These are phyloP conservation scores for Salix caprea DNA, from an alignment of 345 rosid genomes.

Conservation along the genomic window DNA sequence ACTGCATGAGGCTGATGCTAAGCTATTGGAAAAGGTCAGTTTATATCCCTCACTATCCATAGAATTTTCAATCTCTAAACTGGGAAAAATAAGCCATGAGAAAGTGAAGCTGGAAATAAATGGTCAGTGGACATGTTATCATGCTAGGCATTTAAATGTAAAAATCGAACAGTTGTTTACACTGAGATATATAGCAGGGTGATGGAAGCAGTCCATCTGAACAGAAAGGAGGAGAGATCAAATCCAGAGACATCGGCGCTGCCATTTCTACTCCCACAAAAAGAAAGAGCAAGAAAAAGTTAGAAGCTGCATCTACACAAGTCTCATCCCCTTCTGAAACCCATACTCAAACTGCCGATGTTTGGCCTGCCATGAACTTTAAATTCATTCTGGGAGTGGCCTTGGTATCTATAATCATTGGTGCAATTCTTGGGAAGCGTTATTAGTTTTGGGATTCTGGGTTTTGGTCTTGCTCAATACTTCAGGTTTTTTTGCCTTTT, in stretches of 20 bases:
- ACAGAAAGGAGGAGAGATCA: constrained; percentile 41
- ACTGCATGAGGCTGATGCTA: constrained; percentile 54
- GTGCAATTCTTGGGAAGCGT: constrained; percentile 70
- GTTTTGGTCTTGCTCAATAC: background rate
- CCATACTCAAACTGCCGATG: constrained; percentile 26
- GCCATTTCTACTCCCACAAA: constrained; percentile 53
- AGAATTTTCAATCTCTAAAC: background rate
- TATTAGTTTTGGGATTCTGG: constrained; percentile 40
- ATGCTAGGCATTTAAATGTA: background rate
- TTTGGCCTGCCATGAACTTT: constrained; percentile 39
- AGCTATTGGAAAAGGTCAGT: constrained; percentile 54
- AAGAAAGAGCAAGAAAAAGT: constrained; percentile 75
- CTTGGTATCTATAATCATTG: constrained; percentile 63
- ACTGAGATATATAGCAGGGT: constrained; percentile 25
- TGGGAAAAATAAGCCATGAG: background rate
- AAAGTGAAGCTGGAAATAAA: background rate
- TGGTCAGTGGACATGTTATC: background rate
- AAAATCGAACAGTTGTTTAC: background rate
- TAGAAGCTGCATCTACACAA: constrained; percentile 40
- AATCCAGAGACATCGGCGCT: constrained; percentile 67
- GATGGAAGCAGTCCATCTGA: constrained; percentile 17
- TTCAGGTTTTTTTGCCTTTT: background rate
- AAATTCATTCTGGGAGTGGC: constrained; percentile 65
- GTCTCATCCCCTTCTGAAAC: constrained; percentile 35
- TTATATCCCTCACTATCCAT: constrained; percentile 1